Evolutionary conservation across 345 rosid species (phyloP).

Genomic region (Kernera saxatilis): DNA sequence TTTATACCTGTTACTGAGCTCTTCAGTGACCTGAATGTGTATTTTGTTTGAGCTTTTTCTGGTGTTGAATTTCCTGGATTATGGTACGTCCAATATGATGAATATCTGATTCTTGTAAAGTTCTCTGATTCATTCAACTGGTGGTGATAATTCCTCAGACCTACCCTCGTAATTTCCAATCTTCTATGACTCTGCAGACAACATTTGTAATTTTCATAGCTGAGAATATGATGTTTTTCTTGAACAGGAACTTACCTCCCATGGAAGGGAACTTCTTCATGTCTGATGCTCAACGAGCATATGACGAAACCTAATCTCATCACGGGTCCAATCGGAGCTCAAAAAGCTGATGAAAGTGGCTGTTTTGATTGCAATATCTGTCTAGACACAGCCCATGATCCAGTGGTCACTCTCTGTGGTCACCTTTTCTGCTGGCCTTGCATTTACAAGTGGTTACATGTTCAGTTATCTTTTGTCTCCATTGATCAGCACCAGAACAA

Average conservation of each 20-base stretch:
- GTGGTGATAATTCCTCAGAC: neutral
- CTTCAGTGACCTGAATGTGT: neutral
- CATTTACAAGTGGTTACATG: constrained; percentile 43
- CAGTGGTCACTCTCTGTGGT: constrained; percentile 79
- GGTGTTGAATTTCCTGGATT: neutral
- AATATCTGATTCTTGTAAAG: neutral
- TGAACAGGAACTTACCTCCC: constrained; percentile 26
- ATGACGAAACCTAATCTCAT: constrained; percentile 36
- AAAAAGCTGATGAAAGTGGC: constrained; percentile 32
- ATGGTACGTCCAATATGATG: neutral
- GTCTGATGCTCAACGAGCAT: constrained; percentile 31
- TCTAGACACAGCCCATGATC: constrained; percentile 64
- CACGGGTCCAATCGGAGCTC: constrained; percentile 1
- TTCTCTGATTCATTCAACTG: neutral
- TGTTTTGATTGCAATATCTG: constrained; percentile 77
- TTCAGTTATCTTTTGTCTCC: constrained; percentile 37
- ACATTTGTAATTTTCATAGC: neutral
- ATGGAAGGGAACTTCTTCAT: constrained; percentile 40
- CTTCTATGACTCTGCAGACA: neutral
- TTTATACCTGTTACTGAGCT: neutral
- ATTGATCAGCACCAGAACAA: constrained; percentile 37
- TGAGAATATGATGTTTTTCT: neutral
- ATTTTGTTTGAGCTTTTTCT: neutral
- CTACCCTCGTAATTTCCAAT: neutral
- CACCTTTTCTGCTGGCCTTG: constrained; percentile 92